Evolutionary conservation across 1,284 basidiomycete species (phyloP), one percentile per base, ranked within the genome.

Genomic region (Apiotrichum brassicae): DNA sequence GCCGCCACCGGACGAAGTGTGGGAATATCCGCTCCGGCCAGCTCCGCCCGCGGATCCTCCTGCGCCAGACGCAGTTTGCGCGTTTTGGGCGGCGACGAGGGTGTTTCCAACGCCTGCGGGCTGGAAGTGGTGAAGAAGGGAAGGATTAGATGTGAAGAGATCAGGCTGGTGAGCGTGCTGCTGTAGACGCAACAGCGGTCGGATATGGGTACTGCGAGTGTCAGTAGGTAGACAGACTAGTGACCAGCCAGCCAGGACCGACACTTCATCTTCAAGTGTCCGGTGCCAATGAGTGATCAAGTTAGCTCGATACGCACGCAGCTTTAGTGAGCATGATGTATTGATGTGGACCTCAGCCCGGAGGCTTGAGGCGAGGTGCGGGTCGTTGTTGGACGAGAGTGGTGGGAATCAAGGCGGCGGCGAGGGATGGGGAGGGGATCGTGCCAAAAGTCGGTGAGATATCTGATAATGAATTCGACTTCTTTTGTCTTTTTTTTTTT

Each of bases 141-240:
- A 67, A 40, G 71, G 66, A 59, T 75, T 75, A 22, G 68, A 62
- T 34, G 72, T 69, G 60, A 75, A 75, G 37, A 70, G 65, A 42
- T 72, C 69, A 16, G 70, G 66, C 37, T 58, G 55, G 48, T 49
- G 46, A 1, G 55, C 46, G 43, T 48, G 44, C 56, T 59, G 43
- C 25, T 58, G 61, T 25, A 69, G 60, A 25, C 68, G 72, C 54
- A 71, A 60, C 46, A 71, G 59, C 11, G 72, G 70, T 33, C 72
- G 67, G 50, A 72, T 59, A 54, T 71, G 68, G 38, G 63, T 60
- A 43, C 71, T 73, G 57, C 37, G 16, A 19, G 6, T 19, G 16
- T 18, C 39, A 53, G 46, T n/a, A 14, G 3, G 9, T 26, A 12
- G 9, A 3, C 18, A 18, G 18, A 30, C 5, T 30, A 14, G 28